Conservation (phyloP, 1,284 basidiomycete genomes). For the Ceratorhiza oryzae-sativae region DNA sequence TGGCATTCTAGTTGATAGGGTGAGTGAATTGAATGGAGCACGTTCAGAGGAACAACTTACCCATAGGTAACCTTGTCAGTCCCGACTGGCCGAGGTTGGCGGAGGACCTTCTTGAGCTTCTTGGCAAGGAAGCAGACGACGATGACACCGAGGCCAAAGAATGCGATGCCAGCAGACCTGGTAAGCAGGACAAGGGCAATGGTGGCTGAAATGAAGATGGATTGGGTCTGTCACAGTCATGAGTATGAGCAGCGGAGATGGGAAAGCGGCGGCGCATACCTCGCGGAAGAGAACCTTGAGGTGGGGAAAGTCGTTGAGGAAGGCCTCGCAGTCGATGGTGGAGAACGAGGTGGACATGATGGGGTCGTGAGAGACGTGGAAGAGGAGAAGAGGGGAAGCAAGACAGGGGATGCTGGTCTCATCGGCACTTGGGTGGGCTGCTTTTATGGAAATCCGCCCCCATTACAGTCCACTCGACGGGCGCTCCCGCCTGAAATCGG, state of each 20-base stretch:
- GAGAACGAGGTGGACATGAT: conserved; percentile 17
- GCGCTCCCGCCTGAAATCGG: conserved; percentile 18
- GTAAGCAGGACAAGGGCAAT: conserved; percentile 63
- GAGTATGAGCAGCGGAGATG: neutral
- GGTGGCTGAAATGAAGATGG: conserved; percentile 30
- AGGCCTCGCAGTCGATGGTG: conserved; percentile 32
- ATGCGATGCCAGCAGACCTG: conserved; percentile 69
- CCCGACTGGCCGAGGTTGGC: conserved; percentile 72
- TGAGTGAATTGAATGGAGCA: conserved; percentile 19
- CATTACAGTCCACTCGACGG: neutral
- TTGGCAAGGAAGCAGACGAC: conserved; percentile 71
- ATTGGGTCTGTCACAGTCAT: conserved; percentile 9
- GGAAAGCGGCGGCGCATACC: neutral
- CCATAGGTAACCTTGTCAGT: conserved; percentile 66
- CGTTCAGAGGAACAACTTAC: conserved; percentile 53
- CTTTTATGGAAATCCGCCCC: neutral
- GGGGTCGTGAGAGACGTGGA: neutral
- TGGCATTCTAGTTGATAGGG: conserved; percentile 70
- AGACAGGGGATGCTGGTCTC: neutral
- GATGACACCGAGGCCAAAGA: conserved; percentile 71
- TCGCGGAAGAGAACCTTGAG: conserved; percentile 27
- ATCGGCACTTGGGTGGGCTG: neutral
- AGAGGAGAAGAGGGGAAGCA: neutral
- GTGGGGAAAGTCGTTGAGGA: conserved; percentile 34
- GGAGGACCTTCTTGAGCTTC: conserved; percentile 68